phyloP scores from a whole-genome alignment of 1,284 basidiomycete genomes.

The Cutaneotrichosporon sp. region DNA sequence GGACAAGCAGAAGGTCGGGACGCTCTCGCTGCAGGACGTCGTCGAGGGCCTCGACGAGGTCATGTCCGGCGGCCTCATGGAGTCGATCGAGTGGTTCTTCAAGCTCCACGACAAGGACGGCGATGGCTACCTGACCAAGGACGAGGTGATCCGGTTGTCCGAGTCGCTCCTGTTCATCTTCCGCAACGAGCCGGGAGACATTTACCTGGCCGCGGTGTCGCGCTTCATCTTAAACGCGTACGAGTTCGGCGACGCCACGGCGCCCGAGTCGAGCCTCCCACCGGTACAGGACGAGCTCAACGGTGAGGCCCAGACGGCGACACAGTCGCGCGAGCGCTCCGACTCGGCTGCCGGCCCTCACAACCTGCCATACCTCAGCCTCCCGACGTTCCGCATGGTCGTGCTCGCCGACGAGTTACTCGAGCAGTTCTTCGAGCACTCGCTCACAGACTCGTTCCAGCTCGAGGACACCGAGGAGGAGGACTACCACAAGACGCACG shows the following conservation, averaged over 20 bases:
- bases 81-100: slow-evolving; percentile 99
- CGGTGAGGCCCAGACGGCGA: slow-evolving; percentile 54
- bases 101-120: slow-evolving; percentile 94
- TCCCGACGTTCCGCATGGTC: slow-evolving; percentile 89
- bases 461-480: slow-evolving; percentile 66
- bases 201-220: slow-evolving; percentile 91
- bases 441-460: slow-evolving; percentile 82
- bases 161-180: slow-evolving; percentile 97
- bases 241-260: slow-evolving; percentile 86
- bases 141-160: slow-evolving; percentile 87
- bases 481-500: slow-evolving; percentile 58
- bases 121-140: slow-evolving; percentile 90
- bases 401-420: slow-evolving; percentile 91
- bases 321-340: slow-evolving; percentile 59
- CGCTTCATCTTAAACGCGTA: slow-evolving; percentile 97
- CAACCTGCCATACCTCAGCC: slow-evolving; percentile 80
- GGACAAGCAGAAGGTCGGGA: slow-evolving; percentile 77
- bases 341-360: slow-evolving; percentile 47
- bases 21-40: slow-evolving; percentile 86
- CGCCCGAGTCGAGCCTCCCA: slow-evolving; percentile 60
- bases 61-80: slow-evolving; percentile 96
- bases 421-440: slow-evolving; percentile 90
- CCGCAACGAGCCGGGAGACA: slow-evolving; percentile 94
- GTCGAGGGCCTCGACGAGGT: slow-evolving; percentile 86
- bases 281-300: slow-evolving; percentile 40